Evolutionary conservation across 176 grass and related monocot species (phyloP).

Genomic region (Avena atlantica): DNA sequence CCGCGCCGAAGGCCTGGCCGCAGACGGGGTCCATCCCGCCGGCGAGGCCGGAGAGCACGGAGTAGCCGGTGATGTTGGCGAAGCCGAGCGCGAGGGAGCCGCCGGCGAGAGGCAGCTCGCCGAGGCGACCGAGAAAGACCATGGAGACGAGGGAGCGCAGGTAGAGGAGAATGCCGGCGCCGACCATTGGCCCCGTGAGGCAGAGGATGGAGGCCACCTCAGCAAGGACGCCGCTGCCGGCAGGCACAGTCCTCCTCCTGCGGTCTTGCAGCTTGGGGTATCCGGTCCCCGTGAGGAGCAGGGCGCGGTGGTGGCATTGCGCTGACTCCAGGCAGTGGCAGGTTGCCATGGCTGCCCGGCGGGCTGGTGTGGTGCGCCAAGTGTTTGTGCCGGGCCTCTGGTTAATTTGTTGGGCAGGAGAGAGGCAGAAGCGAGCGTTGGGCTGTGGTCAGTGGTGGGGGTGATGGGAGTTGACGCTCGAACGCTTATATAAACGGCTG

Average conservation of each 20-base stretch:
- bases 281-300: constrained; percentile 19
- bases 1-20: constrained; percentile 76
- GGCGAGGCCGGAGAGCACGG: constrained; percentile 86
- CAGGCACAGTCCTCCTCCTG: not conserved
- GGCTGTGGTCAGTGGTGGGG: constrained; percentile 18
- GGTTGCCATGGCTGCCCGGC: constrained; percentile 42
- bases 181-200: constrained; percentile 70
- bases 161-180: constrained; percentile 75
- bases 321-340: constrained; percentile 43
- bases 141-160: constrained; percentile 79
- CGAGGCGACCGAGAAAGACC: constrained; percentile 87
- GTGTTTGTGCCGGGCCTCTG: constrained; percentile 37
- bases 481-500: constrained; percentile 45
- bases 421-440: constrained; percentile 18
- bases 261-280: constrained; percentile 45
- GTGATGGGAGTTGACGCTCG: constrained; percentile 4
- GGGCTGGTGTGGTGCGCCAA: constrained; percentile 18
- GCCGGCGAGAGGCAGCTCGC: constrained; percentile 71
- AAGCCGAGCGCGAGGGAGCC: constrained; percentile 87
- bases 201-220: constrained; percentile 70
- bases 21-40: constrained; percentile 94
- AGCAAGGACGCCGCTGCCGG: constrained; percentile 16
- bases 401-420: constrained; percentile 45
- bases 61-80: constrained; percentile 95
- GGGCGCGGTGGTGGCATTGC: constrained; percentile 56